Conservation (phyloP, 768 basidiomycete species). For the Lactarius akahatsu region DNA sequence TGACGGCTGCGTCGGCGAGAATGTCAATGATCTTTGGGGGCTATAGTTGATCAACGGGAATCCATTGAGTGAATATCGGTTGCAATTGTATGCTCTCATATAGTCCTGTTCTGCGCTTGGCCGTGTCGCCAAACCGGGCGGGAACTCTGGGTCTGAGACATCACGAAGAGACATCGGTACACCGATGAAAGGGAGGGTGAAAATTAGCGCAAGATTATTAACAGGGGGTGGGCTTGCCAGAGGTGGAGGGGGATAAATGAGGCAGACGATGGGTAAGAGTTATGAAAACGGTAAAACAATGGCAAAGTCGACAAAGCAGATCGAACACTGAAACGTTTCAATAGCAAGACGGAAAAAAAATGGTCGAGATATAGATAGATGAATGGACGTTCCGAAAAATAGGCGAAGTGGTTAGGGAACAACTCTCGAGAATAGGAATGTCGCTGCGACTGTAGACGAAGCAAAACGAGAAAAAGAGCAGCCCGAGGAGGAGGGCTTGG, state of each 20-base stretch:
- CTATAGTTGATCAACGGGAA: conserved; percentile 28
- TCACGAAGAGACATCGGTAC: conserved; percentile 21
- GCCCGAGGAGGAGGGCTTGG: conserved; percentile 34
- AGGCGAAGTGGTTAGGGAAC: conserved; percentile 22
- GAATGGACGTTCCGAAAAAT: conserved; percentile 22
- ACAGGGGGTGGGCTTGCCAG: conserved; percentile 2
- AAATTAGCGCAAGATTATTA: conserved; percentile 15
- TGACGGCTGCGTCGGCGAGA: conserved; percentile 34
- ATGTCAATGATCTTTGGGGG: conserved; percentile 26
- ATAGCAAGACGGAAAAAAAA: conserved; percentile 36
- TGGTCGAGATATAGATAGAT: conserved; percentile 34
- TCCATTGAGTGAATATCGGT: conserved; percentile 15
- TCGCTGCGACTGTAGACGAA: conserved; percentile 24
- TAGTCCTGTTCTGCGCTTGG: conserved; percentile 16
- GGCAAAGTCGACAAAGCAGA: conserved; percentile 36
- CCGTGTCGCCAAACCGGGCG: conserved; percentile 6
- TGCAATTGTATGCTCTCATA: conserved; percentile 16
- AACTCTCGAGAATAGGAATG: conserved; percentile 3
- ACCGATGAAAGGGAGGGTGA: conserved; percentile 2
- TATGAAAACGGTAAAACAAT: conserved; percentile 36
- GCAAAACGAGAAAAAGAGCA: conserved; percentile 33
- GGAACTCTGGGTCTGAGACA: conserved; percentile 13
- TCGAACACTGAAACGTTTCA: conserved; percentile 35
- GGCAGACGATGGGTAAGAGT: conserved; percentile 35
- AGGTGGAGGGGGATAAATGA: conserved; percentile 30